Evolutionary conservation across 305 asterid species (phyloP), one percentile per base, ranked within the genome.

Genomic region (Ajuga reptans): DNA sequence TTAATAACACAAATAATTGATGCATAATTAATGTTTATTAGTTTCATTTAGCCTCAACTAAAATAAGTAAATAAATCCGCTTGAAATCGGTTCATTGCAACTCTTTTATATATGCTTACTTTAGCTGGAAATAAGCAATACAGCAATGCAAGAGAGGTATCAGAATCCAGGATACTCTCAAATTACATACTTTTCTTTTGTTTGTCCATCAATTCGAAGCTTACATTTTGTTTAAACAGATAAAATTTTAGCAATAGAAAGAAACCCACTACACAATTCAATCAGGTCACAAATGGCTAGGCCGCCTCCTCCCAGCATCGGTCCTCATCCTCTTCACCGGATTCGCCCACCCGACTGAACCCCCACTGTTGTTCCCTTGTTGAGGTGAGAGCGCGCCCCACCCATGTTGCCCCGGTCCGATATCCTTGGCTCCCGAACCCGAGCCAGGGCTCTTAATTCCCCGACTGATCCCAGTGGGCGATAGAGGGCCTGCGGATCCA

Each of bases 291-390:
- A 86, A 60, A 83, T 89, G 91, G 84, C 89, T 91, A 4, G 95
- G 95, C 0, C 98, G 89, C 73, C 99, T 76, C 78, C 90, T 89
- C 10, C 87, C 95, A 10, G 91, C 85, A 78, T 87, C 99, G 3
- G 89, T 89, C 71, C 99, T 82, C 92, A 87, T 73, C 74, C 89
- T 83, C 88, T 94, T 94, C 4, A 94, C 99, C 6, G 98, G 99
- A 65, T 94, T 94, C 0, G 99, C 94, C 99, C 99, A 94, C 12
- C 96, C 95, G 33, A 88, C 94, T 9, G 86, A 65, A 39, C 82
- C 79, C 15, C 85, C 75, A 4, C 79, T 69, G 74, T 76, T 81
- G 74, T 76, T 81, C 55, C 79, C 86, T 71, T 82, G 91, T 58
- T 80, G 89, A 16, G 98, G 92, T 17, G 96, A 82, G 29, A 79